phyloP scores from a whole-genome alignment of 306 rosid genomes.

The Dryas octopetala region DNA sequence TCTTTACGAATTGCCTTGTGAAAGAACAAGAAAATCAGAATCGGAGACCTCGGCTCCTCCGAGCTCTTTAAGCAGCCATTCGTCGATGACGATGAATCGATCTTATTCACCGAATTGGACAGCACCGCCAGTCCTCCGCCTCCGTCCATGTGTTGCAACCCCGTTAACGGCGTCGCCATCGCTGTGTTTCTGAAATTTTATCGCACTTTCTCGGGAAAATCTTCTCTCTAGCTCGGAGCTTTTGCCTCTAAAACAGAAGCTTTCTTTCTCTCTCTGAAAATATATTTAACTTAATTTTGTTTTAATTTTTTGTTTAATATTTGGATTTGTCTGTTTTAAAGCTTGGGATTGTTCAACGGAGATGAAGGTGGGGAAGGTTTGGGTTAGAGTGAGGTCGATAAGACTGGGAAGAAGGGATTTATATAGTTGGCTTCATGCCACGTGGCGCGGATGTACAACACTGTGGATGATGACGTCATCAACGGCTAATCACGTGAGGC shows the following conservation, averaged over 20 bases:
- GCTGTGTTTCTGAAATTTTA: conserved; percentile 13
- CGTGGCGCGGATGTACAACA: conserved; percentile 38
- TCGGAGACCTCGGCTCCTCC: conserved; percentile 65
- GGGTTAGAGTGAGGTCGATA: conserved; percentile 30
- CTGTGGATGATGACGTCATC: conserved; percentile 34
- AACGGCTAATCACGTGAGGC: conserved; percentile 26
- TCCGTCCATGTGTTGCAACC: conserved; percentile 54
- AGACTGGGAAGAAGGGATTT: conserved; percentile 9
- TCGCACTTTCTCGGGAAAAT: conserved; percentile 18
- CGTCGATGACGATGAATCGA: conserved; percentile 52
- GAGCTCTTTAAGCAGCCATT: conserved; percentile 50
- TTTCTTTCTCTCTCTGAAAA: neutral
- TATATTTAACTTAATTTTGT: neutral
- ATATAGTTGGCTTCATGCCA: conserved; percentile 37
- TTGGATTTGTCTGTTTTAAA: neutral
- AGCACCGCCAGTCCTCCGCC: conserved; percentile 83
- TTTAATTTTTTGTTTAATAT: neutral
- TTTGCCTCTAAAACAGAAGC: too few relatives aligned
- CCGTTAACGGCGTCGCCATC: conserved; percentile 84
- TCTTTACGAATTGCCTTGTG: conserved; percentile 91
- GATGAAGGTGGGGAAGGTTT: conserved; percentile 33
- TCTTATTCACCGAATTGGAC: conserved; percentile 56
- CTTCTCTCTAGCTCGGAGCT: conserved; percentile 5
- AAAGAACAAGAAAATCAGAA: conserved; percentile 80
- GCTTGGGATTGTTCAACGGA: conserved; percentile 32